A percentile compares a stretch with the other conserved stretches of the same genome.
These are phyloP conservation scores for Didymella pinodella DNA, from an alignment of 2,329 filamentous ascomycete species.

Conservation along the genomic window DNA sequence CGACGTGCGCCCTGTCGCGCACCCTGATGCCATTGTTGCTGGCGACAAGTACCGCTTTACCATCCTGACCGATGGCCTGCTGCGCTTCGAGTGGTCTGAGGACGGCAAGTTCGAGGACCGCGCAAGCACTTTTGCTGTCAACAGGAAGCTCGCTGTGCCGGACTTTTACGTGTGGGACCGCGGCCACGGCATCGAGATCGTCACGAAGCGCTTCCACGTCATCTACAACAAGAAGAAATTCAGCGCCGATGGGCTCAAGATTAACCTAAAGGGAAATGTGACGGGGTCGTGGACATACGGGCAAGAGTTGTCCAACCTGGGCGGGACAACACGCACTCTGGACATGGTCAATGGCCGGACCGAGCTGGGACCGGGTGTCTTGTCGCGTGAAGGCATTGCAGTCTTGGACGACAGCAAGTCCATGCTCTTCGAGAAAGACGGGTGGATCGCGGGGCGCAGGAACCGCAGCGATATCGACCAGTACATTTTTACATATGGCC, in stretches of 20 bases:
- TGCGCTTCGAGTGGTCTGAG: slow-evolving; percentile 69
- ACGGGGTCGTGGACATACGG: slow-evolving; percentile 62
- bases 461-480: slow-evolving; percentile 62
- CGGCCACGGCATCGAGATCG: slow-evolving; percentile 61
- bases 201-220: slow-evolving; percentile 63
- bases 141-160: slow-evolving; percentile 59
- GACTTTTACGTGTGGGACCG: slow-evolving; percentile 59
- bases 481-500: slow-evolving; percentile 68
- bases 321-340: slow-evolving; percentile 62
- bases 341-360: slow-evolving; percentile 62
- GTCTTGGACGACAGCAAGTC: slow-evolving; percentile 63
- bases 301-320: slow-evolving; percentile 53
- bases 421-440: slow-evolving; percentile 64
- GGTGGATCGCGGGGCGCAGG: slow-evolving; percentile 60
- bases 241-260: slow-evolving; percentile 59
- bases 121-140: slow-evolving; percentile 68
- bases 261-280: slow-evolving; percentile 56
- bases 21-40: slow-evolving; percentile 56
- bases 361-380: slow-evolving; percentile 60
- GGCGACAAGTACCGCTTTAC: slow-evolving; percentile 67
- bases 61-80: slow-evolving; percentile 62
- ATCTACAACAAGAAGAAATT: slow-evolving; percentile 67
- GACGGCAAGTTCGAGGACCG: slow-evolving; percentile 69
- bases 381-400: slow-evolving; percentile 61
- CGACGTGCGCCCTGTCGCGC: slow-evolving; percentile 55